Base-by-base conservation (phyloP, 257 asterid species). In the Lycium barbarum region DNA sequence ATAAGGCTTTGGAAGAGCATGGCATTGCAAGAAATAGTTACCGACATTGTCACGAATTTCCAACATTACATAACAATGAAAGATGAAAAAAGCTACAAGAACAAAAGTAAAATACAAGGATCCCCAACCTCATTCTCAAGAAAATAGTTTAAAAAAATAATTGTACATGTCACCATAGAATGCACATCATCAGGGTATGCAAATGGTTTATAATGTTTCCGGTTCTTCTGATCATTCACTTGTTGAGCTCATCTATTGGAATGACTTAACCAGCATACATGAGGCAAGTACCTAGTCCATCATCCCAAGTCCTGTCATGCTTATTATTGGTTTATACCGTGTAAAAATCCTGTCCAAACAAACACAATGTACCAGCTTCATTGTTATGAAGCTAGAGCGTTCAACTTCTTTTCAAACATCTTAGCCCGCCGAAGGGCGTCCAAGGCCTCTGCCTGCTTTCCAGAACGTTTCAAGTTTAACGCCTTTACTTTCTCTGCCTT, bases 381-480 rank as follows among this genome's bases (percentile, higher is more conserved):
- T 85, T 87, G 84, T 54, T 86, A 84, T 66, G 91, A 81, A 84
- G 89, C 71, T 85, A 92, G 72, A 53, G 97, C 89, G 87, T 91
- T 93, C 89, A 95, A 89, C 91, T 95, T 95, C 93, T 92, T 96
- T 80, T 96, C 97, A 67, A 90, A 87, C 83, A 91, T 89, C 88
- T 93, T 96, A 79, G 99, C 97, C 45, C 91, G 88, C 47, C 97
- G 85, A 36, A 96, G 88, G 83, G 97, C 95, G 81, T 90, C 97
- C 91, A 95, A 78, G 43, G 98, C 99, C 91, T 95, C 98, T 4
- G 90, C 91, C 88, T 91, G 98, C 93, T 95, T 93, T 80, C 99
- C 99, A 5, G 93, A 87, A 74, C 96, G 96, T 89, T 97, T 97
- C 26, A 95, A 89, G 88, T 88, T 92, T 65, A 97, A 84, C 5